These are phyloP conservation scores for Violaceomyces palustris DNA, from an alignment of 1,284 basidiomycete species.

Conservation along the genomic window DNA sequence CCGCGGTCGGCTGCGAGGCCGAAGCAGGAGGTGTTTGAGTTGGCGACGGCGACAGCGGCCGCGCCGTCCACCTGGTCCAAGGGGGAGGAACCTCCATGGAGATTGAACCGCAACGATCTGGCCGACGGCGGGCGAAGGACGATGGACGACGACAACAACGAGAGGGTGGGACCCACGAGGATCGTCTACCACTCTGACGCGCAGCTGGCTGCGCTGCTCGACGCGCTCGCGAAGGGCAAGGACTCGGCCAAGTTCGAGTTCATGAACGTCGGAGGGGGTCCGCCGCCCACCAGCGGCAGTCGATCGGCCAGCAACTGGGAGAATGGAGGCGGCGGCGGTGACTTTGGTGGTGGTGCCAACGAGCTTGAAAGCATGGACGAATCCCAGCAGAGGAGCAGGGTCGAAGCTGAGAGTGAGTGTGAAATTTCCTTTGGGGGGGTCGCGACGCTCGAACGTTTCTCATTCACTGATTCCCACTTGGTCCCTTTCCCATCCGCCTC, in stretches of 20 bases:
- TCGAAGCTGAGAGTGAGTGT: constrained; percentile 32
- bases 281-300: not conserved
- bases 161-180: constrained; percentile 11
- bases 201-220: constrained; percentile 35
- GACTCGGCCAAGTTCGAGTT: constrained; percentile 44
- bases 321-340: not conserved
- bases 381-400: constrained; percentile 10
- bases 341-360: constrained; percentile 13
- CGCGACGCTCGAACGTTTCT: not conserved
- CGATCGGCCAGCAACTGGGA: constrained; percentile 2
- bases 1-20: not conserved
- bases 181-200: constrained; percentile 46
- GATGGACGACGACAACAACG: not conserved
- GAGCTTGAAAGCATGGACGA: constrained; percentile 2
- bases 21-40: constrained; percentile 8
- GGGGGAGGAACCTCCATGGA: too few relatives aligned
- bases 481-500: not conserved
- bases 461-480: not conserved
- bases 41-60: constrained; percentile 10
- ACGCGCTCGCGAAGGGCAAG: constrained; percentile 27
- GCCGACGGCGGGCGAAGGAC: too few relatives aligned
- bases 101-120: too few relatives aligned
- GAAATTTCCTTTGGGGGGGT: not conserved
- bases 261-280: constrained; percentile 2
- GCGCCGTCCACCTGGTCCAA: too few relatives aligned